Base-by-base conservation (phyloP, 2,329 filamentous ascomycete genomes). In the Cucurbitaria berberidis region DNA sequence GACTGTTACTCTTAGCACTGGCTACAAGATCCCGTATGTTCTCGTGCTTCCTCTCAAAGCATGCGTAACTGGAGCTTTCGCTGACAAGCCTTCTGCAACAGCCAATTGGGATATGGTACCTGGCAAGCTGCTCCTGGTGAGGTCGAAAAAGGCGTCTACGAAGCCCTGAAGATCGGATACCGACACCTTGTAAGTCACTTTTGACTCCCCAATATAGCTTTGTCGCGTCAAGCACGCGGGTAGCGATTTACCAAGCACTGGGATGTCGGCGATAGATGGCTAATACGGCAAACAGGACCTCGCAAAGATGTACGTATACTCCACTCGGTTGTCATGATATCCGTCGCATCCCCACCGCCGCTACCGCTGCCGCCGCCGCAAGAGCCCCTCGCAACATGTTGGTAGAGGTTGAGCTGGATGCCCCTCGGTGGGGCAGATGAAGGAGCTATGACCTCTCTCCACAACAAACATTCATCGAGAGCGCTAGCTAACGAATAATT, bases 81-180 rank as follows among this genome's bases (percentile, higher is more conserved):
- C 57, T 67, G 32, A 62, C 32, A 26, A 42, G 21, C 10, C 79
- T 90, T 34, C 88, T 88, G 18, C 45, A 90, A 73, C 68, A 70
- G 67, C 40, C 66, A 69, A 55, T 55, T 72, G 77, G 70, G 69
- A 46, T 72, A 69, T 39, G 70, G 70, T 22, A 73, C 69, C 41
- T 74, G 69, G 70, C 70, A 74, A 44, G 64, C 67, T 27, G 68
- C 58, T 51, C 68, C 68, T 16, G 69, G 67, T 30, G 67, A 74
- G 53, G 69, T 70, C 27, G 64, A 83, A 48, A 70, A 67, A 40
- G 78, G 77, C 38, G 78, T 81, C 16, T 70, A 75, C 30, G 74
- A 68, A 45, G 67, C 69, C 10, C 41, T 73, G 52, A 69, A 72
- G 57, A 58, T 66, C 49, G 70, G 70, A 26, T 74, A 74, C 60